These are phyloP conservation scores for Lactarius evosmus DNA, from an alignment of 768 basidiomycete species.

Conservation along the genomic window DNA sequence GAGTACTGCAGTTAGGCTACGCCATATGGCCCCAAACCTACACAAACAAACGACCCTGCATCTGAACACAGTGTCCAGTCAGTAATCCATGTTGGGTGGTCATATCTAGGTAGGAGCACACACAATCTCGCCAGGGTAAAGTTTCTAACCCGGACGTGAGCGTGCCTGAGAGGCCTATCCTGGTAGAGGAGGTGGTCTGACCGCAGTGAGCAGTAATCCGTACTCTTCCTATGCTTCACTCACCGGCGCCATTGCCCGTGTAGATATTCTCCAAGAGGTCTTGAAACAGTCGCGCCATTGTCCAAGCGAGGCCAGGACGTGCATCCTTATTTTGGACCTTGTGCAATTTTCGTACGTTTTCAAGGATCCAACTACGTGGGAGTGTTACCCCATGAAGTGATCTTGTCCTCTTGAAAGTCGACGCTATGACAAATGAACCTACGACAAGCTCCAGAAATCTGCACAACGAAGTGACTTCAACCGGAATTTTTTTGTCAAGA, in stretches of 20 bases:
- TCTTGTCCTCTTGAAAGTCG: not conserved
- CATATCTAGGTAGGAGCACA: not conserved
- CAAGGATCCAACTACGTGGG: slow-evolving; percentile 29
- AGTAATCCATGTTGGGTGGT: not conserved
- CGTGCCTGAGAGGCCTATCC: slow-evolving; percentile 2
- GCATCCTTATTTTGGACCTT: slow-evolving; percentile 19
- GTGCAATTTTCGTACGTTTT: slow-evolving; percentile 5
- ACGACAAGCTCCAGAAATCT: slow-evolving; percentile 18
- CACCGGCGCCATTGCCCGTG: slow-evolving; percentile 10
- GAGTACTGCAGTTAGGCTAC: not conserved
- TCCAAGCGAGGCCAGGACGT: not conserved
- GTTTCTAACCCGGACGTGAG: not conserved
- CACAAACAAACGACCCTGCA: slow-evolving; percentile 18
- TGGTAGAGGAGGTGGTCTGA: slow-evolving; percentile 12
- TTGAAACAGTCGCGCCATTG: not conserved
- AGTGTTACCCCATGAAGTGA: slow-evolving; percentile 12
- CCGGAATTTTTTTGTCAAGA: slow-evolving; percentile 2
- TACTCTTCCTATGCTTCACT: not conserved
- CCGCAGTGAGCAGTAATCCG: not conserved
- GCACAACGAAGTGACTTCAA: slow-evolving; percentile 19
- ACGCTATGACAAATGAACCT: slow-evolving; percentile 18
- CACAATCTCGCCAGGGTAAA: slow-evolving; percentile 18
- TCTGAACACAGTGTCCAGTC: not conserved
- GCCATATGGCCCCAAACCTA: not conserved
- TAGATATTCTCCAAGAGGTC: slow-evolving; percentile 27